Percentiles rank a stretch among this genome's conserved stretches.
phyloP scores from a whole-genome alignment of 768 basidiomycete species.

The Serendipita sp. region DNA sequence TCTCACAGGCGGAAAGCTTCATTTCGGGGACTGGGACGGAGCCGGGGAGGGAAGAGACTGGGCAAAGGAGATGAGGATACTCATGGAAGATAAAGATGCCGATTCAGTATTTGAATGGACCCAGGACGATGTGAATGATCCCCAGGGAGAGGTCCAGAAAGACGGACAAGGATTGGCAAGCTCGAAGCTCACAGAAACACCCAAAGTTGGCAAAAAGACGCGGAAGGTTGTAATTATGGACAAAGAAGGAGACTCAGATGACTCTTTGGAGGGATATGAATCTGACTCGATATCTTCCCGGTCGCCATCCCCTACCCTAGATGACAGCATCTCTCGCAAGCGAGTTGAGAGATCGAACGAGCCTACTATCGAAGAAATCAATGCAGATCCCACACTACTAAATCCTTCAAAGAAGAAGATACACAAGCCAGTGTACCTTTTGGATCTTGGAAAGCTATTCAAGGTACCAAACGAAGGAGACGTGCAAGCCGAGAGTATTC shows the following conservation, averaged over 20 bases:
- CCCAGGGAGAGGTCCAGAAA: not conserved
- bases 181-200: too few relatives aligned
- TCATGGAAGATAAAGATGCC: constrained; percentile 12
- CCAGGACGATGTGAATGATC: constrained; percentile 6
- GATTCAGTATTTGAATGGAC: constrained; percentile 12
- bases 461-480: constrained; percentile 41
- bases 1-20: constrained; percentile 43
- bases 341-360: not conserved
- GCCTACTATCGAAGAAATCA: constrained; percentile 55
- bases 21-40: constrained; percentile 77
- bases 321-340: constrained; percentile 23
- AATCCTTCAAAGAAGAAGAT: constrained; percentile 50
- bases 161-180: too few relatives aligned
- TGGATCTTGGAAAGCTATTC: constrained; percentile 67
- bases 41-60: constrained; percentile 46
- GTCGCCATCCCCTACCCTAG: constrained; percentile 63
- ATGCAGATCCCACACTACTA: constrained; percentile 67
- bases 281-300: constrained; percentile 47
- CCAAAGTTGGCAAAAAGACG: not conserved
- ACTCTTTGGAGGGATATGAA: constrained; percentile 63
- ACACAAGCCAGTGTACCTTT: constrained; percentile 74
- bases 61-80: constrained; percentile 41
- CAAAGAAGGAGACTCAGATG: constrained; percentile 56
- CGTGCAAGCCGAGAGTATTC: constrained; percentile 56
- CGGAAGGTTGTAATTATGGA: constrained; percentile 15